Evolutionary conservation across 2,329 filamentous ascomycete genomes (phyloP).

Genomic region (Sphaerostilbella broomeana): DNA sequence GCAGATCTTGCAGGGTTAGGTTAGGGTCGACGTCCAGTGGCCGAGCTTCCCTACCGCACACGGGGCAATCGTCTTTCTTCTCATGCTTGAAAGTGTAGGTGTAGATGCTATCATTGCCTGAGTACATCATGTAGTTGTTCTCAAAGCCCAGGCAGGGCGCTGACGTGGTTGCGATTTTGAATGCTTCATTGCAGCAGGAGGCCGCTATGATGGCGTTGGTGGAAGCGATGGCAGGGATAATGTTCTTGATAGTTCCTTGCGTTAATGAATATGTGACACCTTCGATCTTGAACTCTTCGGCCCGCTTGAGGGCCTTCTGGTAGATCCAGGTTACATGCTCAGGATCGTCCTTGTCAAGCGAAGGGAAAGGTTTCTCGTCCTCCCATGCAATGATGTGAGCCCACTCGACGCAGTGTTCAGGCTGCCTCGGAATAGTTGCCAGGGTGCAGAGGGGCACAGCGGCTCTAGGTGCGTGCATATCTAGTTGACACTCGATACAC

Average conservation of each 20-base stretch:
- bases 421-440: slow-evolving; percentile 91
- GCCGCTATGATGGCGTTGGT: slow-evolving; percentile 97
- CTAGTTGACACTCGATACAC: slow-evolving; percentile 96
- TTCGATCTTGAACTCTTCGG: slow-evolving; percentile 79
- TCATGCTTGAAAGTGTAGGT: slow-evolving; percentile 96
- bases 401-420: slow-evolving; percentile 98
- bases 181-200: slow-evolving; percentile 90
- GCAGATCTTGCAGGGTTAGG: slow-evolving; percentile 71
- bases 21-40: slow-evolving; percentile 65
- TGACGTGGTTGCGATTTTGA: slow-evolving; percentile 82
- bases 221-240: slow-evolving; percentile 95
- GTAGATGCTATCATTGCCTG: slow-evolving; percentile 89
- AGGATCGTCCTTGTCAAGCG: slow-evolving; percentile 90
- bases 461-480: slow-evolving; percentile 97
- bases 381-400: slow-evolving; percentile 98
- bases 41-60: slow-evolving; percentile 79
- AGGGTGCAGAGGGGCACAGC: slow-evolving; percentile 95
- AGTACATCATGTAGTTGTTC: slow-evolving; percentile 99
- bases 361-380: slow-evolving; percentile 71
- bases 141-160: slow-evolving; percentile 73
- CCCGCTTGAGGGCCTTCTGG: slow-evolving; percentile 72
- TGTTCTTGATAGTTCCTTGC: slow-evolving; percentile 97
- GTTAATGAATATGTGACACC: slow-evolving; percentile 95
- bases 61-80: slow-evolving; percentile 89
- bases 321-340: slow-evolving; percentile 98